These are phyloP conservation scores for Bipolaris zeicola DNA, from an alignment of 2,329 filamentous ascomycete genomes.

Conservation along the genomic window DNA sequence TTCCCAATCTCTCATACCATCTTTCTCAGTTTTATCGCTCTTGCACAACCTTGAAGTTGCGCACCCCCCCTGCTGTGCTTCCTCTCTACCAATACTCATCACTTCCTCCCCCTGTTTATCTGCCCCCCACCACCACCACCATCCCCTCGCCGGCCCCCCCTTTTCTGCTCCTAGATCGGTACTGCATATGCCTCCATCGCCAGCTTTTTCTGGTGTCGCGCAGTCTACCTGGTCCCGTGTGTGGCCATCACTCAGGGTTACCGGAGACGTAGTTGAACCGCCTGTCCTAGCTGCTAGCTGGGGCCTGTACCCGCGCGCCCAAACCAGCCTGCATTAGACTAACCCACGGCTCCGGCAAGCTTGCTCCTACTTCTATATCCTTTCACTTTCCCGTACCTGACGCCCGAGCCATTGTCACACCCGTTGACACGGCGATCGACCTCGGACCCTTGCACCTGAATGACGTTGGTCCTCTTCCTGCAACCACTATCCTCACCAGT, in stretches of 20 bases:
- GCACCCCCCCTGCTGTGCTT: conserved; percentile 38
- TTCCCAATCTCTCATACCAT: not conserved
- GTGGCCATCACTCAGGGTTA: conserved; percentile 31
- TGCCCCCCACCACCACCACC: no score
- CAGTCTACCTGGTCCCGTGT: conserved; percentile 30
- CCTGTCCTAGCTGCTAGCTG: conserved; percentile 44
- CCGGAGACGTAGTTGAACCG: conserved; percentile 36
- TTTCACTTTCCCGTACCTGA: conserved; percentile 33
- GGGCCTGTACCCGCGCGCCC: conserved; percentile 39
- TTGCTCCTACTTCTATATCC: conserved; percentile 22
- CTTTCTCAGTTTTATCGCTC: not conserved
- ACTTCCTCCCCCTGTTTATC: conserved; percentile 38
- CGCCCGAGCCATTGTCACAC: conserved; percentile 36
- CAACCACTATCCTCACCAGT: conserved; percentile 32
- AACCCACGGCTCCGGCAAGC: conserved; percentile 25
- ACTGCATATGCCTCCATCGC: conserved; percentile 37
- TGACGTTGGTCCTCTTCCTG: conserved; percentile 47
- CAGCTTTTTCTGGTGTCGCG: conserved; percentile 36
- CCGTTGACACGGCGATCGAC: conserved; percentile 39
- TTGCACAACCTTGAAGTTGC: conserved; percentile 37
- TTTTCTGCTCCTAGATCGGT: conserved; percentile 43
- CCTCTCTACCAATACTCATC: conserved; percentile 34
- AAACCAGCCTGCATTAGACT: conserved; percentile 35
- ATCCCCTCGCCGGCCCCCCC: no score
- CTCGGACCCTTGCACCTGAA: conserved; percentile 43